Percentiles rank a stretch among this genome's conserved stretches.
Evolutionary conservation across 1,284 basidiomycete species (phyloP).

Genomic region (Sporisorium scitamineum): DNA sequence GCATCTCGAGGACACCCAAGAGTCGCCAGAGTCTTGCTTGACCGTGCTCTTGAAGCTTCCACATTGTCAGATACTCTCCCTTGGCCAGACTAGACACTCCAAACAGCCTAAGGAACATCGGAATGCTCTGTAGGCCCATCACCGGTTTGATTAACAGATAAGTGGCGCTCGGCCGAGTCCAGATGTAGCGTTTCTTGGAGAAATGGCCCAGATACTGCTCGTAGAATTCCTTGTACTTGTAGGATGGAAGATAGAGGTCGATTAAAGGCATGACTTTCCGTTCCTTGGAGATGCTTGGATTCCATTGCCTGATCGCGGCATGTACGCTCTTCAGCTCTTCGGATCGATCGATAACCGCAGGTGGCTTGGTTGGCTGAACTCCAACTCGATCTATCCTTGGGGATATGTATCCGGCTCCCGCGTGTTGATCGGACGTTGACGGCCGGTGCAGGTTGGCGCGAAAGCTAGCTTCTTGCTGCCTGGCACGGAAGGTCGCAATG

Average conservation of each 20-base stretch:
- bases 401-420: background rate
- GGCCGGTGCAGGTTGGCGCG: background rate
- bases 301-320: background rate
- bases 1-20: conserved; percentile 1
- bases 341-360: background rate
- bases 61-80: background rate
- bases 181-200: background rate
- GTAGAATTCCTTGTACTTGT: background rate
- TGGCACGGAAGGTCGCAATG: background rate
- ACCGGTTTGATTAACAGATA: conserved; percentile 3
- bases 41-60: background rate
- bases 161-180: background rate
- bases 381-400: background rate
- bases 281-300: background rate
- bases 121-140: background rate
- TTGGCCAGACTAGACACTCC: background rate
- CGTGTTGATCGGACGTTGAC: background rate
- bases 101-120: background rate
- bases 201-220: background rate
- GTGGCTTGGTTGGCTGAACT: too few relatives aligned
- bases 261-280: conserved; percentile 1
- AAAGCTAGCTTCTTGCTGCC: background rate
- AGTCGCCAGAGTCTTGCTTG: conserved; percentile 1
- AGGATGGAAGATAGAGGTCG: background rate
- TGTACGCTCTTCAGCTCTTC: background rate